Percentiles rank a stretch among this genome's conserved stretches.
Conservation (phyloP, 1,284 basidiomycete species). For the Cystobasidium pallidum region DNA sequence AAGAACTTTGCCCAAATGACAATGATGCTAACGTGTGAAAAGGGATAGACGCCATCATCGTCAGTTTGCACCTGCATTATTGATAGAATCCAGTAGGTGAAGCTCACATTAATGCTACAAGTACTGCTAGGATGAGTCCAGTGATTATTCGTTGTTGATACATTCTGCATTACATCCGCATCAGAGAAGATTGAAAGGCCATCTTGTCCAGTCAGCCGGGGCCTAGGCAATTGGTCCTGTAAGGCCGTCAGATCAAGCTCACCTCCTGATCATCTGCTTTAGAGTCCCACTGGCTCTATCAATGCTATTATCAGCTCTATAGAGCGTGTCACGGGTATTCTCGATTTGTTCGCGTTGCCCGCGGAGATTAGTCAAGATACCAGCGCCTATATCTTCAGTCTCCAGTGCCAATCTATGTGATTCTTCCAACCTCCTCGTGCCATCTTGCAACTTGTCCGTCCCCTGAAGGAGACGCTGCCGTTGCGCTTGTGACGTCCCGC, state of each 20-base stretch:
- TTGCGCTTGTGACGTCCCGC: slow-evolving; percentile 62
- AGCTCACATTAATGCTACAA: slow-evolving; percentile 52
- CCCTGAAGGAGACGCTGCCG: slow-evolving; percentile 70
- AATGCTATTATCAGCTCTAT: slow-evolving; percentile 63
- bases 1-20: slow-evolving; percentile 42
- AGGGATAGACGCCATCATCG: background rate
- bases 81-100: too few relatives aligned
- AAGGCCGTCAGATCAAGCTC: slow-evolving; percentile 50
- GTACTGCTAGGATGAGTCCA: slow-evolving; percentile 52
- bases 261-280: slow-evolving; percentile 67
- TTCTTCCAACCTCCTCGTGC: slow-evolving; percentile 73
- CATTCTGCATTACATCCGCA: slow-evolving; percentile 46
- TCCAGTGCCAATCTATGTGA: slow-evolving; percentile 91
- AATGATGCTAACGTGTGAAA: slow-evolving; percentile 23
- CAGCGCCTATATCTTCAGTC: slow-evolving; percentile 92
- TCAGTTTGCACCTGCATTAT: background rate
- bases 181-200: slow-evolving; percentile 11
- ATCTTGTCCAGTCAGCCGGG: slow-evolving; percentile 22
- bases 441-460: slow-evolving; percentile 58
- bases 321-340: slow-evolving; percentile 79
- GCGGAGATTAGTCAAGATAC: slow-evolving; percentile 83
- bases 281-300: slow-evolving; percentile 65
- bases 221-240: background rate
- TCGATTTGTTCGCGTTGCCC: slow-evolving; percentile 94
- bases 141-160: slow-evolving; percentile 53